phyloP scores from a whole-genome alignment of 495 filamentous ascomycete genomes.

The Talaromyces borbonicus region DNA sequence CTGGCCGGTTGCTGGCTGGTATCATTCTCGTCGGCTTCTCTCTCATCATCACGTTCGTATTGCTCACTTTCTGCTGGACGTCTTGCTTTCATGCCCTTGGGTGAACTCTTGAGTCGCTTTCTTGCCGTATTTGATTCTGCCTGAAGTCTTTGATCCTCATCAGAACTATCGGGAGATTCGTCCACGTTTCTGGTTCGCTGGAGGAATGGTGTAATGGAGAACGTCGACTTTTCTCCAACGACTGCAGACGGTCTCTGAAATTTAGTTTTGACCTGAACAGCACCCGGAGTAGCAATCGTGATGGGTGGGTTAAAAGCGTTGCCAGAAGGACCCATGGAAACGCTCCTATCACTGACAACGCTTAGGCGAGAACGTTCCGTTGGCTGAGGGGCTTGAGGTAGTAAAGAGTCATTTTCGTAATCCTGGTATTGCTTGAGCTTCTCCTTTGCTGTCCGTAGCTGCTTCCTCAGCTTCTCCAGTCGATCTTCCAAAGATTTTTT shows the following conservation, averaged over 20 bases:
- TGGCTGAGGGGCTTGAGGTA: conserved; percentile 16
- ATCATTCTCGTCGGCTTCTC: neutral
- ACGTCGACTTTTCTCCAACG: conserved; percentile 75
- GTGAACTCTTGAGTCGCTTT: conserved; percentile 6
- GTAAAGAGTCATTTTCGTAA: conserved; percentile 28
- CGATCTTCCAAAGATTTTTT: conserved; percentile 53
- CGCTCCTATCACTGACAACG: conserved; percentile 26
- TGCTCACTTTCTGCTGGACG: neutral
- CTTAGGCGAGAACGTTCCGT: conserved; percentile 10
- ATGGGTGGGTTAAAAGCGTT: conserved; percentile 39
- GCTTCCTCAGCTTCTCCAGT: conserved; percentile 55
- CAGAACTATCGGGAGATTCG: conserved; percentile 31
- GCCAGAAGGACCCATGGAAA: conserved; percentile 32
- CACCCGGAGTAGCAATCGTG: conserved; percentile 58
- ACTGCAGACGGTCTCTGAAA: conserved; percentile 41
- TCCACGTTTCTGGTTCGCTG: conserved; percentile 57
- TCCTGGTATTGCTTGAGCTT: conserved; percentile 52
- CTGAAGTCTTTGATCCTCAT: conserved; percentile 19
- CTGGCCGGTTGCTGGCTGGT: neutral
- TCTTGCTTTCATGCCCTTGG: neutral
- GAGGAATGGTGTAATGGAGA: conserved; percentile 87
- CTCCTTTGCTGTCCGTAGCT: conserved; percentile 56
- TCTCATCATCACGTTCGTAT: conserved; percentile 8
- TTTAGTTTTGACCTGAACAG: conserved; percentile 45
- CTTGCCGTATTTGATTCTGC: conserved; percentile 10